A percentile compares a stretch with the other conserved stretches of the same genome.
Evolutionary conservation across 345 rosid species (phyloP).

Genomic region (Salix viminalis): DNA sequence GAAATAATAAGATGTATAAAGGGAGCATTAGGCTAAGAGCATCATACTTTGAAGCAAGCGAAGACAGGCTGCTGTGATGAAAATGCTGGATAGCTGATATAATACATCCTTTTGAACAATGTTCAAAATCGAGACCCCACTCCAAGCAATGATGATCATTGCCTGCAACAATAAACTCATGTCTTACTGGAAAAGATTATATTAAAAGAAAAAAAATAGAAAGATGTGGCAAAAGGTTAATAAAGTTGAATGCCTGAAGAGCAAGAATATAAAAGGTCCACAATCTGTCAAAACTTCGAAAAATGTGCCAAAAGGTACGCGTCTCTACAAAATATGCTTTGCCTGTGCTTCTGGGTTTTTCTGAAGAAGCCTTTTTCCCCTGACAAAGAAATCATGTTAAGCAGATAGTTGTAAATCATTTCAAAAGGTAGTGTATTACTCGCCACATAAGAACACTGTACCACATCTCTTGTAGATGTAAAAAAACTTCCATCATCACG

Average conservation of each 20-base stretch:
- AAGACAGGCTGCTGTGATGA: conserved; percentile 90
- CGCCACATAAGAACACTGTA: conserved; percentile 33
- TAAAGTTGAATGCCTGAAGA: conserved; percentile 56
- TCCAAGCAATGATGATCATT: conserved; percentile 79
- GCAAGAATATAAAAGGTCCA: conserved; percentile 91
- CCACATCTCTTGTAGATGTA: conserved; percentile 62
- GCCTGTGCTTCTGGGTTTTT: conserved; percentile 62
- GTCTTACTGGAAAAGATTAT: conserved; percentile 7
- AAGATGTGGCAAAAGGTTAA: conserved; percentile 1
- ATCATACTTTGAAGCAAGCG: conserved; percentile 80
- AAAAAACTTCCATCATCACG: conserved; percentile 97
- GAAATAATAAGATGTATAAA: neutral
- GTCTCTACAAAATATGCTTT: conserved; percentile 92
- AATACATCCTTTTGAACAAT: conserved; percentile 58
- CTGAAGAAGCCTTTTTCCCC: conserved; percentile 55
- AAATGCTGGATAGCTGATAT: conserved; percentile 74
- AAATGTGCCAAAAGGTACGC: conserved; percentile 92
- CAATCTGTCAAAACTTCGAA: conserved; percentile 84
- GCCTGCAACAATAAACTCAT: conserved; percentile 46
- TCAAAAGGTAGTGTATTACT: neutral
- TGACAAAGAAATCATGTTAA: conserved; percentile 24
- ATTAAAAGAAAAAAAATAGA: neutral
- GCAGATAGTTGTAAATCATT: conserved; percentile 13
- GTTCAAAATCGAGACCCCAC: conserved; percentile 47
- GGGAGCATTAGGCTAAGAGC: conserved; percentile 7